phyloP scores from a whole-genome alignment of 352 stramenopile genomes.

The Phytophthora pistaciae region DNA sequence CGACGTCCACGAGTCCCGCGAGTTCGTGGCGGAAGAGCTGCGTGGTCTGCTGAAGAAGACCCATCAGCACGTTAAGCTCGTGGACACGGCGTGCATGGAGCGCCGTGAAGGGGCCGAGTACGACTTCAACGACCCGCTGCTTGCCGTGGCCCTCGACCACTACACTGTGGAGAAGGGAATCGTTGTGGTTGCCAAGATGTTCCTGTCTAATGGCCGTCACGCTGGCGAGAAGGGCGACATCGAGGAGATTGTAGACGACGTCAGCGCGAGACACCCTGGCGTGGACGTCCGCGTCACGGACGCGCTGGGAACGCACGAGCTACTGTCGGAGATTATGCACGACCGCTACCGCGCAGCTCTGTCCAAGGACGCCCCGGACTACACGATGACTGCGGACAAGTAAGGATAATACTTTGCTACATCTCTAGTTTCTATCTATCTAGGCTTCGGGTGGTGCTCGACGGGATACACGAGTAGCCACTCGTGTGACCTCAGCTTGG shows the following conservation, averaged over 20 bases:
- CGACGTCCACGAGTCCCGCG: constrained; percentile 74
- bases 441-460: constrained; percentile 26
- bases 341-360: constrained; percentile 65
- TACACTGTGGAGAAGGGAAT: constrained; percentile 69
- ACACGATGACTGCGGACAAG: constrained; percentile 22
- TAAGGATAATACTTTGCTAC: constrained; percentile 10
- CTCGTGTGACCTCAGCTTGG: constrained; percentile 63
- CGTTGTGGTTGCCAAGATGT: constrained; percentile 78
- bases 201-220: constrained; percentile 81
- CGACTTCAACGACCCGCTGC: constrained; percentile 87
- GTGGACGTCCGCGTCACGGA: constrained; percentile 73
- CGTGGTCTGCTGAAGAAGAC: constrained; percentile 37
- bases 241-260: constrained; percentile 68
- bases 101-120: constrained; percentile 70
- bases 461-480: constrained; percentile 51
- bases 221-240: constrained; percentile 83
- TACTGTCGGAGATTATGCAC: constrained; percentile 71
- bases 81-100: constrained; percentile 82
- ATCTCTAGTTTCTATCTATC: constrained; percentile 4
- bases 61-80: constrained; percentile 51
- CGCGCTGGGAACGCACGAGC: constrained; percentile 67
- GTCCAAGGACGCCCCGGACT: constrained; percentile 33
- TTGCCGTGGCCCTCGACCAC: constrained; percentile 67
- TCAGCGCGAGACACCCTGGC: constrained; percentile 49
- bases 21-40: constrained; percentile 68